These are phyloP conservation scores for Umbelopsis sp. DNA, from an alignment of 192 early-diverging fungal genomes.

Conservation along the genomic window DNA sequence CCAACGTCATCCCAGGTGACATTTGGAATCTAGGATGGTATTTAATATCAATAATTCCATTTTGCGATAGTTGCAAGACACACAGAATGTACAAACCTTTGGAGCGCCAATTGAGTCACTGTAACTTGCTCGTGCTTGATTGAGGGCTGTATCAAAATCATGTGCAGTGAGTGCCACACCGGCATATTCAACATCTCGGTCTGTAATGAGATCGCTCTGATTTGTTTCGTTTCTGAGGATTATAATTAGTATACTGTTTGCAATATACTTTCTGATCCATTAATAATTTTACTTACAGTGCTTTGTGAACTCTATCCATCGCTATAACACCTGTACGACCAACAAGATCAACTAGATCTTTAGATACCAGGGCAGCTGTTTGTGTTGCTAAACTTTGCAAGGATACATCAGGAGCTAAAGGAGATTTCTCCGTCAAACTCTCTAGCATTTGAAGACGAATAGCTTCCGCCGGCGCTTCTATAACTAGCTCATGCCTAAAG, in stretches of 20 bases:
- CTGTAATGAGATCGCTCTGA: slow-evolving; percentile 39
- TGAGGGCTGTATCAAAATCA: slow-evolving; percentile 82
- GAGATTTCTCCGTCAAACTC: slow-evolving; percentile 52
- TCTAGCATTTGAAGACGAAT: slow-evolving; percentile 66
- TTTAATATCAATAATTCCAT: not conserved
- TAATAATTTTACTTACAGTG: slow-evolving; percentile 34
- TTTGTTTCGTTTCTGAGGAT: slow-evolving; percentile 29
- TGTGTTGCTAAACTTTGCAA: slow-evolving; percentile 78
- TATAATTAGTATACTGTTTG: too few species aligned
- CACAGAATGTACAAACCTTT: slow-evolving; percentile 48
- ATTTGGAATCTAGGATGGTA: slow-evolving; percentile 73
- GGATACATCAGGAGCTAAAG: slow-evolving; percentile 78
- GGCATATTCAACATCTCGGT: slow-evolving; percentile 65
- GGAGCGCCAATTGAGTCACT: slow-evolving; percentile 94
- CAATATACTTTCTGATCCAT: not conserved
- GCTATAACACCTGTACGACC: slow-evolving; percentile 70
- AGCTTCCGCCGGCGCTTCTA: slow-evolving; percentile 70
- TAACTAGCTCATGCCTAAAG: slow-evolving; percentile 77
- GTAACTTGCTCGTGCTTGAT: slow-evolving; percentile 76
- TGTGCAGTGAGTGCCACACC: slow-evolving; percentile 74
- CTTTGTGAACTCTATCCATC: slow-evolving; percentile 57
- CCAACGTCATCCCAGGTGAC: slow-evolving; percentile 99
- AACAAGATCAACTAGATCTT: slow-evolving; percentile 81
- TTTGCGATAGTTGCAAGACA: not conserved
- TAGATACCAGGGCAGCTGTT: slow-evolving; percentile 88